Conservation (phyloP, 768 basidiomycete species). For the Boletus patriciae region DNA sequence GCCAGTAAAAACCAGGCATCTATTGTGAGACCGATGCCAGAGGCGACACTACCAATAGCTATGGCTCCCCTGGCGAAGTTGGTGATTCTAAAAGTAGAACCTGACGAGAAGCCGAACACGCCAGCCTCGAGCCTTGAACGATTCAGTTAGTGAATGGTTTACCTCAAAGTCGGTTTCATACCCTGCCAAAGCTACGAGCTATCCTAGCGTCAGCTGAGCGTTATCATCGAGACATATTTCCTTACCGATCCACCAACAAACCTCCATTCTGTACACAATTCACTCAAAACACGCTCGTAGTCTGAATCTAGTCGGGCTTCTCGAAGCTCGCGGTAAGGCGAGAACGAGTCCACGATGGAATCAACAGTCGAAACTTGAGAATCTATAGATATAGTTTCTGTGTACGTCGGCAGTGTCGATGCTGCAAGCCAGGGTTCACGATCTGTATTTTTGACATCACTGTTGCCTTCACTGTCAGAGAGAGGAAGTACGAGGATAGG, state of each 20-base stretch:
- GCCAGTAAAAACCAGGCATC: slow-evolving; percentile 66
- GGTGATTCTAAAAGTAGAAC: slow-evolving; percentile 50
- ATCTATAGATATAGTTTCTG: slow-evolving; percentile 38
- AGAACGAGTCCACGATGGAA: slow-evolving; percentile 47
- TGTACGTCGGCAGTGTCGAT: slow-evolving; percentile 44
- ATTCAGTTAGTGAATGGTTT: neutral
- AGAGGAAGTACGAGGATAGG: slow-evolving; percentile 22
- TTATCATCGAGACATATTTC: neutral
- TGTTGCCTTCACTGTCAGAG: slow-evolving; percentile 14
- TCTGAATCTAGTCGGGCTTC: slow-evolving; percentile 41
- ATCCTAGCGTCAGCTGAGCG: neutral
- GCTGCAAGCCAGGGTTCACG: slow-evolving; percentile 35
- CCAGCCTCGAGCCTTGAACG: slow-evolving; percentile 45
- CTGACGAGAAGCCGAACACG: slow-evolving; percentile 62
- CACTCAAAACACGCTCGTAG: slow-evolving; percentile 48
- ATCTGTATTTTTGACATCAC: neutral
- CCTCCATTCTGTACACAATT: slow-evolving; percentile 63
- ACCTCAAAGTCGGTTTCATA: slow-evolving; percentile 27
- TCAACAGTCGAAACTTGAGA: slow-evolving; percentile 35
- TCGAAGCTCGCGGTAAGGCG: slow-evolving; percentile 56
- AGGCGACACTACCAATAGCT: slow-evolving; percentile 56
- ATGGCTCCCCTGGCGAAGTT: slow-evolving; percentile 50
- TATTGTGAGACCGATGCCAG: slow-evolving; percentile 63
- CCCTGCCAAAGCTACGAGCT: slow-evolving; percentile 65
- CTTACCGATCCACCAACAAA: slow-evolving; percentile 62